Percentiles rank a stretch among this genome's conserved stretches.
phyloP scores from a whole-genome alignment of 805 yeast genomes.

The Torulaspora quercuum region DNA sequence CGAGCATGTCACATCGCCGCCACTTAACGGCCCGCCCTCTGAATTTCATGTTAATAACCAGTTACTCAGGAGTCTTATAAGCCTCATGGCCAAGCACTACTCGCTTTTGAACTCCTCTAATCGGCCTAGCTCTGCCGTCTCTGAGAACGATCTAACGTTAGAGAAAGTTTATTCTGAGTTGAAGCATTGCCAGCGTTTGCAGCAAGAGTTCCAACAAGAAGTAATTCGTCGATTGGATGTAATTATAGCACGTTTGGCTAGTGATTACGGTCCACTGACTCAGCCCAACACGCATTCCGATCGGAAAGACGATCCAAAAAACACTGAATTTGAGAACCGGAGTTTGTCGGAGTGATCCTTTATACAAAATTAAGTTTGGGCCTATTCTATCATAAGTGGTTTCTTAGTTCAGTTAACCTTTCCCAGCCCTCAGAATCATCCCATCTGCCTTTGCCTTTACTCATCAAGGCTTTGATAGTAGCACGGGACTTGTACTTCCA shows the following conservation, averaged over 20 bases:
- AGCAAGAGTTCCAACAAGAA: constrained; percentile 15
- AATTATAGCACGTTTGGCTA: constrained; percentile 5
- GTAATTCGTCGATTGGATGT: constrained; percentile 16
- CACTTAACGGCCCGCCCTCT: too few relatives aligned
- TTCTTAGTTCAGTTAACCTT: constrained; percentile 44
- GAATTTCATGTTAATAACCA: constrained; percentile 4
- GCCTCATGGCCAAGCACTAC: neutral
- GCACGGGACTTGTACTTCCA: constrained; percentile 85
- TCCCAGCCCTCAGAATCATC: constrained; percentile 78
- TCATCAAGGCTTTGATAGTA: constrained; percentile 66
- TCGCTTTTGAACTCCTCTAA: neutral
- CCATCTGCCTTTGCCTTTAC: constrained; percentile 78
- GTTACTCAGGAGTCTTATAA: constrained; percentile 4
- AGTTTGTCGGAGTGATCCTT: too few relatives aligned
- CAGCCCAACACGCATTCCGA: too few relatives aligned
- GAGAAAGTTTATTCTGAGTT: constrained; percentile 12
- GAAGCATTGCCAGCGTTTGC: constrained; percentile 9
- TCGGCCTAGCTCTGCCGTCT: neutral
- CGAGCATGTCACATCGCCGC: too few relatives aligned
- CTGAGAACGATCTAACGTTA: constrained; percentile 2
- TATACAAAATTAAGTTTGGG: too few relatives aligned
- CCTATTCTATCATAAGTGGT: constrained; percentile 18
- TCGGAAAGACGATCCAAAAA: too few relatives aligned
- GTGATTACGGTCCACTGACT: too few relatives aligned
- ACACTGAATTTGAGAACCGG: too few relatives aligned